A percentile compares a stretch with the other conserved stretches of the same genome.
Conservation (phyloP, 805 yeast species). For the Ogataea henricii region DNA sequence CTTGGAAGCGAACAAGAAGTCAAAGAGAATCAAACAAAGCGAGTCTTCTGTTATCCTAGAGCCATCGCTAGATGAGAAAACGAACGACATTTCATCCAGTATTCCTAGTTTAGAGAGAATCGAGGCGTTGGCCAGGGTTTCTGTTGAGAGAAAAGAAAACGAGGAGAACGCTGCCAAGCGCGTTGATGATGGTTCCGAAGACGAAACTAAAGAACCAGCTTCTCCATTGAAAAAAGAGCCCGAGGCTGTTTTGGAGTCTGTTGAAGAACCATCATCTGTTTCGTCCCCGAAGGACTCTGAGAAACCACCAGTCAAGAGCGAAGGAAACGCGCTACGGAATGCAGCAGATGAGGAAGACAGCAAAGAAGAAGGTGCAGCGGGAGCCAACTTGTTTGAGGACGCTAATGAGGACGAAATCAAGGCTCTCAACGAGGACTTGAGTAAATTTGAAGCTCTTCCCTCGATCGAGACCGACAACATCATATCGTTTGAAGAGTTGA, state of each 20-base stretch:
- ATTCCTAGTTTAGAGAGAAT: constrained; percentile 22
- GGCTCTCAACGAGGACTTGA: constrained; percentile 27
- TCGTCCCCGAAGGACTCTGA: constrained; percentile 1
- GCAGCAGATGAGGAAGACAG: constrained; percentile 5
- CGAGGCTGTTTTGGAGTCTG: constrained; percentile 10
- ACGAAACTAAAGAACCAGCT: neutral
- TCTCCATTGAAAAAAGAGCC: neutral
- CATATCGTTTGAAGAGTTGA: constrained; percentile 25
- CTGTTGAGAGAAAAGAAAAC: constrained; percentile 28
- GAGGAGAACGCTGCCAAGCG: constrained; percentile 21
- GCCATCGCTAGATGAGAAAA: constrained; percentile 7
- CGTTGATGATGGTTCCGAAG: constrained; percentile 8
- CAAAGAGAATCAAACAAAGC: constrained; percentile 18
- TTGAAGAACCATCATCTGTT: neutral
- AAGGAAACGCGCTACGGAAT: no score
- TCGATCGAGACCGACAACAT: constrained; percentile 18
- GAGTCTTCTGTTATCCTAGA: constrained; percentile 3
- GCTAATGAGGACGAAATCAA: constrained; percentile 36
- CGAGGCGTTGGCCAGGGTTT: constrained; percentile 31
- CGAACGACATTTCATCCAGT: constrained; percentile 6
- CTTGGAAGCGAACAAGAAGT: constrained; percentile 23
- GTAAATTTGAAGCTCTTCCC: constrained; percentile 20
- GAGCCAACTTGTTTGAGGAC: constrained; percentile 35
- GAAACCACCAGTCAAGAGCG: neutral
- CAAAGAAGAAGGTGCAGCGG: constrained; percentile 12